These are phyloP conservation scores for Stagonosporopsis vannaccii DNA, from an alignment of 2,329 filamentous ascomycete genomes.

Conservation along the genomic window DNA sequence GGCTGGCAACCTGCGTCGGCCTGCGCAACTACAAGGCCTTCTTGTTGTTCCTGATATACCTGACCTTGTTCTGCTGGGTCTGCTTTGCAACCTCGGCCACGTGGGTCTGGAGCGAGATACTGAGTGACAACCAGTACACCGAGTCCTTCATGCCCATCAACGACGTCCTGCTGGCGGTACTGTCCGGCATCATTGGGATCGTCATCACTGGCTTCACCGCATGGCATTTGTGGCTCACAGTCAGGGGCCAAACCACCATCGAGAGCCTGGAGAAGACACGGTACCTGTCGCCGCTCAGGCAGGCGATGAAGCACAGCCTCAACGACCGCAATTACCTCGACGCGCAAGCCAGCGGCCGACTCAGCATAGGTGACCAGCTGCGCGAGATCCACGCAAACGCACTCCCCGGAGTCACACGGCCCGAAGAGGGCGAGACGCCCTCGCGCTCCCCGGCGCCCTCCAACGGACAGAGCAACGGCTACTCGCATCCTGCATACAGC, in stretches of 20 bases:
- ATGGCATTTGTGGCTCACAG: slow-evolving; percentile 88
- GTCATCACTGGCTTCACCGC: slow-evolving; percentile 87
- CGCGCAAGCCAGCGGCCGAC: slow-evolving; percentile 51
- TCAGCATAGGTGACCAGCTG: slow-evolving; percentile 69
- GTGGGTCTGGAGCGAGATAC: slow-evolving; percentile 87
- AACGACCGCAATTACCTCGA: slow-evolving; percentile 54
- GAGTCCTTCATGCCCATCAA: slow-evolving; percentile 87
- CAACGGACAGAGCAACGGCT: slow-evolving; percentile 43
- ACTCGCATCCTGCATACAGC: slow-evolving; percentile 54
- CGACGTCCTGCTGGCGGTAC: slow-evolving; percentile 84
- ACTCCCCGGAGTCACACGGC: slow-evolving; percentile 78
- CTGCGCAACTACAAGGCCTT: slow-evolving; percentile 96
- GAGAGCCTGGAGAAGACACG: slow-evolving; percentile 95
- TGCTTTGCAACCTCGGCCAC: slow-evolving; percentile 76
- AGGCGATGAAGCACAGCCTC: slow-evolving; percentile 71
- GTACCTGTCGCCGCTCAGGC: slow-evolving; percentile 82
- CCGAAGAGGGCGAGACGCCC: slow-evolving; percentile 79
- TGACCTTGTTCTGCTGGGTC: slow-evolving; percentile 83
- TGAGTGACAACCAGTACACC: slow-evolving; percentile 72
- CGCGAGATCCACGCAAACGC: slow-evolving; percentile 83
- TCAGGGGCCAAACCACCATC: slow-evolving; percentile 87
- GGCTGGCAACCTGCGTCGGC: slow-evolving; percentile 95
- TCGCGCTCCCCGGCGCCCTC: slow-evolving; percentile 46
- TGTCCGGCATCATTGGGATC: slow-evolving; percentile 89
- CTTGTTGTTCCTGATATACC: slow-evolving; percentile 89